Evolutionary conservation across 257 asterid species (phyloP).

Genomic region (Solanum tarijense): DNA sequence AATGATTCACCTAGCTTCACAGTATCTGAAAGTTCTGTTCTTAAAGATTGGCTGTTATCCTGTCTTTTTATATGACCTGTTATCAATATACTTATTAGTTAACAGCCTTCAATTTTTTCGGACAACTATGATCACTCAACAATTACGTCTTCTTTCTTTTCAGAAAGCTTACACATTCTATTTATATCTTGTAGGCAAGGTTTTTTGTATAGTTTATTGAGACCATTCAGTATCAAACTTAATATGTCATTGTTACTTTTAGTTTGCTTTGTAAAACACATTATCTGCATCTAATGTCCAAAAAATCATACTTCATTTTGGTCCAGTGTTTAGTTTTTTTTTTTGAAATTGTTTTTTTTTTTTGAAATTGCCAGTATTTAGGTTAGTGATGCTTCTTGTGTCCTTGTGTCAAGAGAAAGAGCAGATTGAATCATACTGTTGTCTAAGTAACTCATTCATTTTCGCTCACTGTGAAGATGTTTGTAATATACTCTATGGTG

Average conservation of each 20-base stretch:
- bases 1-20: not conserved
- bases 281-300: not conserved
- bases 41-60: not conserved
- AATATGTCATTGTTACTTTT: not conserved
- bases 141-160: not conserved
- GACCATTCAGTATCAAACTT: not conserved
- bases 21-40: not conserved
- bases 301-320: not conserved
- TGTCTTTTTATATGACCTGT: not conserved
- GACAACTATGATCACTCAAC: not conserved
- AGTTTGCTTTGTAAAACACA: not conserved
- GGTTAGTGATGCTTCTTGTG: not conserved
- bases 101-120: not conserved
- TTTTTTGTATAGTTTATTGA: not conserved
- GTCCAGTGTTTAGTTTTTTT: not conserved
- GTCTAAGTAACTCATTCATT: not conserved
- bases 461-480: not conserved
- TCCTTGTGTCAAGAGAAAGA: not conserved
- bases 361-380: not conserved
- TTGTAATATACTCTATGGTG: not conserved
- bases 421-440: not conserved
- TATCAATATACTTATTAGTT: not conserved
- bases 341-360: no score
- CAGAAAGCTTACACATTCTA: not conserved
- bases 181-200: not conserved